Base-by-base conservation (phyloP, 129 eudicot genomes). In the Scalesia atractyloides region DNA sequence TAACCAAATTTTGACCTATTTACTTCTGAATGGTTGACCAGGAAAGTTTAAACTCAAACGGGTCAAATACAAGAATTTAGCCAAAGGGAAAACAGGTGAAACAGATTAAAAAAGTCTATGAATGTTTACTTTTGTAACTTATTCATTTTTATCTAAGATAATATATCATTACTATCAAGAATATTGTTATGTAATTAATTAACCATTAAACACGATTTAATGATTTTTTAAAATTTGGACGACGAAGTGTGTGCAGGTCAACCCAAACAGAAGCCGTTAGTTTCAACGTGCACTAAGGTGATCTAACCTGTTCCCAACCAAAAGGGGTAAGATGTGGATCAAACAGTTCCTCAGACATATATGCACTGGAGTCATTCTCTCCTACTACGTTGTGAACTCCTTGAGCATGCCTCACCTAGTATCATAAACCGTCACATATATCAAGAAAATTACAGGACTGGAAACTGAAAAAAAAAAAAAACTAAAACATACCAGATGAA, bases 331-430 rank as follows among this genome's bases (percentile, higher is more conserved):
- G 89, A 41, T 79, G 82, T 62, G 97, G 96, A 83, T 94, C 99
- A 77, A 94, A 80, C 20, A 82, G 81, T 15, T 90, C 84, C 73
- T 82, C 83, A 49, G 96, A 90, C 72, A 80, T 46, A 79, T 90
- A 90, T 13, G 90, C 89, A 59, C 68, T 69, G 48, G 82, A 86
- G 82, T 90, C 82, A 69, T 87, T 84, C 66, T 86, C 99, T 78
- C 99, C 99, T 60, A 73, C 91, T 48, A 94, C 97, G 84, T 94
- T 94, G 80, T 94, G 97, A 80, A 94, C 22, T 64, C 99, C 99
- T 74, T 94, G 97, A 63, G 99, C 99, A 83, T 94, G 99, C 79
- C 99, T 86, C 84, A 94, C 99, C 99, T 94, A 67, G 56, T 63
- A 26, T 64, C 36, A 56, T 9, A 11, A 54, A 26, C 68, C 36